These are phyloP conservation scores for Magnolia changhungtana DNA, from an alignment of 164 flowering plant genomes.

Conservation along the genomic window DNA sequence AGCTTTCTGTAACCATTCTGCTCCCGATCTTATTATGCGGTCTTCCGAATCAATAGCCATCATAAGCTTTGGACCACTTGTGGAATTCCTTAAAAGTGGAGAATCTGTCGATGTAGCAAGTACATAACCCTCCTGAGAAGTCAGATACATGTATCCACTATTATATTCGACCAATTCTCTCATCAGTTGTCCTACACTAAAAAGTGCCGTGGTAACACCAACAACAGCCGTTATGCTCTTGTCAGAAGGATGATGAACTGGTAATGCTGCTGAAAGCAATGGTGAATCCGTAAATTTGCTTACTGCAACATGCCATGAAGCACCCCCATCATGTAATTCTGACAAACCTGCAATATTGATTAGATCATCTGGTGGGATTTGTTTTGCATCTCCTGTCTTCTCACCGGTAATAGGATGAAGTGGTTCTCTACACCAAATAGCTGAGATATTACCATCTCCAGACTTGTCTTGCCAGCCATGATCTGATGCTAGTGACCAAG, in stretches of 20 bases:
- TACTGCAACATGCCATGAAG: conserved; percentile 93
- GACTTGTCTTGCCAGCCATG: conserved; percentile 58
- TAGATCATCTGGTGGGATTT: conserved; percentile 79
- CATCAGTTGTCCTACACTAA: conserved; percentile 95
- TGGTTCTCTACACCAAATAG: conserved; percentile 83
- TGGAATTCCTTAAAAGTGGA: conserved; percentile 63
- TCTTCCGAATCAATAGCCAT: conserved; percentile 77
- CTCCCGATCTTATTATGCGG: conserved; percentile 60
- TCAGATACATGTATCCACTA: conserved; percentile 84
- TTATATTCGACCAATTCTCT: conserved; percentile 85
- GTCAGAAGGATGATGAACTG: conserved; percentile 62
- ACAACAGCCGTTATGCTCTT: conserved; percentile 87
- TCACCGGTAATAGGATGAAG: conserved; percentile 76
- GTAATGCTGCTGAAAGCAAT: conserved; percentile 89
- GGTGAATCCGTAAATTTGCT: conserved; percentile 89
- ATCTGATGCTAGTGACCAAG: conserved; percentile 28
- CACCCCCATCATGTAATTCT: conserved; percentile 83
- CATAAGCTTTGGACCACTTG: conserved; percentile 63
- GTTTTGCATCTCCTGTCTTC: conserved; percentile 53
- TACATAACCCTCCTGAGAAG: conserved; percentile 87
- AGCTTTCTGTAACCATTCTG: conserved; percentile 58
- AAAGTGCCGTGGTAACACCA: conserved; percentile 90
- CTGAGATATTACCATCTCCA: conserved; percentile 53
- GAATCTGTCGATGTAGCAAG: conserved; percentile 89
- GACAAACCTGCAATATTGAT: conserved; percentile 81